Evolutionary conservation across 768 basidiomycete species (phyloP), one percentile per base, ranked within the genome.

Genomic region (Imleria badia): DNA sequence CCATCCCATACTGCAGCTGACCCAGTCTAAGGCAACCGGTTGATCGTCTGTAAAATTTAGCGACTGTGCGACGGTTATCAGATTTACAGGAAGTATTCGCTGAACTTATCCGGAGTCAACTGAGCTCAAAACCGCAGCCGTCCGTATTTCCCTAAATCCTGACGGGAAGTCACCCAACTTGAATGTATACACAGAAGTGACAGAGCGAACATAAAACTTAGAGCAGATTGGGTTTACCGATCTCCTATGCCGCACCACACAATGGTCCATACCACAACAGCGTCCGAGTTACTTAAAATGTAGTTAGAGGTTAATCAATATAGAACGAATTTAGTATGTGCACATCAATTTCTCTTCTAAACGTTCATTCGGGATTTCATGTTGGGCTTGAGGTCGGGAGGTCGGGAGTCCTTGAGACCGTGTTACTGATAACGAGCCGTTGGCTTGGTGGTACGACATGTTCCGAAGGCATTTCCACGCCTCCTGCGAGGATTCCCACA

Each of bases 401-500:
- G 3, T 55, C 52, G 15, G 45, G 48, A 22, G 45, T 51, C 35
- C 46, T 59, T 42, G 60, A 49, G 26, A 43, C 31, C n/a, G 58
- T 44, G 22, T 56, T 15, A 41, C 62, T 60, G 46, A 71, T 72
- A 20, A 71, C 44, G 42, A 82, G 68, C 45, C 69, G 71, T 58
- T 79, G 76, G 14, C 76, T 71, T 20, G 77, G 77, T 41, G 84
- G 78, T 26, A 82, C 69, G 35, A 72, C 64, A 56, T 74, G 73
- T 34, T 78, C 75, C 26, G 69, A 60, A 45, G 73, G 66, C 11
- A 76, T 75, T 68, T 87, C 84, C 60, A 84, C 77, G 36, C 86
- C 86, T 10, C 84, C 86, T 38, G 79, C 77, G 42, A 89, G 75
- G 50, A 85, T 76, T 55, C 85, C 87, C 59, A 86, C 81, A n/a